Conservation (phyloP, 768 basidiomycete species). For the Mycena rosella region DNA sequence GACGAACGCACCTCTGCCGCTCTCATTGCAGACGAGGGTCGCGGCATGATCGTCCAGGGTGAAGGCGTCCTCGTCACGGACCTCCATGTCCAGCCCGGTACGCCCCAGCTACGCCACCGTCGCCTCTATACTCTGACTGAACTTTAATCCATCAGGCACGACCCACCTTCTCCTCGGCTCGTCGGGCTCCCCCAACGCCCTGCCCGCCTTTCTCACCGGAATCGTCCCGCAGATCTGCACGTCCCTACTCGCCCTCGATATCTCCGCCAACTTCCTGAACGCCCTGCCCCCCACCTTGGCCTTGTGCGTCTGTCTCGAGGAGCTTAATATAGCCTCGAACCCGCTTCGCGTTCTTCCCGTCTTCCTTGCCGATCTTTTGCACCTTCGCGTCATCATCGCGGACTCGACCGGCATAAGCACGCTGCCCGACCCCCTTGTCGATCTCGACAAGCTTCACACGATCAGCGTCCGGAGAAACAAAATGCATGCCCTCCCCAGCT, state of each 20-base stretch:
- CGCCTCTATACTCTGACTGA: constrained; percentile 12
- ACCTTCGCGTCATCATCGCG: constrained; percentile 91
- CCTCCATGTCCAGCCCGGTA: constrained; percentile 81
- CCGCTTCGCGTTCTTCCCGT: constrained; percentile 92
- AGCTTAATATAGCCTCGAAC: constrained; percentile 94
- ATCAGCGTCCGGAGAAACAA: constrained; percentile 91
- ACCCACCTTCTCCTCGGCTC: constrained; percentile 95
- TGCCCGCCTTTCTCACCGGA: constrained; percentile 80
- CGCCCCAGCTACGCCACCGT: constrained; percentile 40
- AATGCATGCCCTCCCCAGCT: constrained; percentile 90
- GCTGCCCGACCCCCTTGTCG: constrained; percentile 79
- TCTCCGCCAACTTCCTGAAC: constrained; percentile 88
- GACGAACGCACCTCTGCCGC: constrained; percentile 83
- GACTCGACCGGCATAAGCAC: constrained; percentile 88
- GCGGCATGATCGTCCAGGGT: constrained; percentile 84
- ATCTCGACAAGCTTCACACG: constrained; percentile 87
- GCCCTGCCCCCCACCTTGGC: constrained; percentile 87
- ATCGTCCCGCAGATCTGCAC: constrained; percentile 79
- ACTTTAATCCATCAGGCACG: constrained; percentile 72
- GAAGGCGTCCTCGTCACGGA: constrained; percentile 71
- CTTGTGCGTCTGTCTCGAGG: constrained; percentile 87
- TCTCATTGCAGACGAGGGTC: constrained; percentile 86
- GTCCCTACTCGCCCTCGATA: constrained; percentile 92
- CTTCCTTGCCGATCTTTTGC: constrained; percentile 82
- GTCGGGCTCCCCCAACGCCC: constrained; percentile 79